These are phyloP conservation scores for Aspergillus pseudonomiae DNA, from an alignment of 2,329 filamentous ascomycete genomes.

Conservation along the genomic window DNA sequence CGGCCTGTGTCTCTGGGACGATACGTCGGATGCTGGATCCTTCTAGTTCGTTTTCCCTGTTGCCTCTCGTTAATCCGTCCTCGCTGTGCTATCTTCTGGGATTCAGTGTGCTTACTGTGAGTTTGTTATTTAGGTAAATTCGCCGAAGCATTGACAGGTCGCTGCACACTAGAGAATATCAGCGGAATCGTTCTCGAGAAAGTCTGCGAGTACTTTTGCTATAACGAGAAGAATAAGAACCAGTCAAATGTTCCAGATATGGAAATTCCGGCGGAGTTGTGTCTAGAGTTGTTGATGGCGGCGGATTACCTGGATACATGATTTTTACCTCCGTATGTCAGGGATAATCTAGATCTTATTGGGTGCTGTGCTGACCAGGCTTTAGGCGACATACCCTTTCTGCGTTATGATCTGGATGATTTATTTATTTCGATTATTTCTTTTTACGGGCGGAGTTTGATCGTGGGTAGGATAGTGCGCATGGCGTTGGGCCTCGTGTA, in stretches of 20 bases:
- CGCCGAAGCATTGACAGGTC: slow-evolving; percentile 61
- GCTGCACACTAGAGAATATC: slow-evolving; percentile 62
- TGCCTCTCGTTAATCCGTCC: not conserved
- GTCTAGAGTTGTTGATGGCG: slow-evolving; percentile 67
- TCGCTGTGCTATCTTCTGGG: not conserved
- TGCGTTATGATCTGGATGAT: not conserved
- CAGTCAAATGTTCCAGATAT: slow-evolving; percentile 65
- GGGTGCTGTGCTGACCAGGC: not conserved
- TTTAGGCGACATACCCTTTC: not conserved
- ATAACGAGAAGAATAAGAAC: slow-evolving; percentile 66
- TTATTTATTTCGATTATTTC: not conserved
- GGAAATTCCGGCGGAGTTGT: slow-evolving; percentile 67
- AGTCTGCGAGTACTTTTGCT: slow-evolving; percentile 71
- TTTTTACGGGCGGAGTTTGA: not conserved
- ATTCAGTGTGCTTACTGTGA: slow-evolving; percentile 6
- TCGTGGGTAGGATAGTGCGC: not conserved
- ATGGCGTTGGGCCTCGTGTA: not conserved
- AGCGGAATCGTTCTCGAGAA: slow-evolving; percentile 68
- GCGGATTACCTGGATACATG: slow-evolving; percentile 65
- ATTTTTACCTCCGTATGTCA: not conserved
- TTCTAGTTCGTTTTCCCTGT: slow-evolving; percentile 27
- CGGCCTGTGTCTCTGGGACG: slow-evolving; percentile 63
- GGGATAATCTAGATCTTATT: no score
- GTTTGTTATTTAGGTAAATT: slow-evolving; percentile 55
- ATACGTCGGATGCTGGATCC: slow-evolving; percentile 67